Base-by-base conservation (phyloP, 495 filamentous ascomycete species). In the Tuber microsphaerosporum region DNA sequence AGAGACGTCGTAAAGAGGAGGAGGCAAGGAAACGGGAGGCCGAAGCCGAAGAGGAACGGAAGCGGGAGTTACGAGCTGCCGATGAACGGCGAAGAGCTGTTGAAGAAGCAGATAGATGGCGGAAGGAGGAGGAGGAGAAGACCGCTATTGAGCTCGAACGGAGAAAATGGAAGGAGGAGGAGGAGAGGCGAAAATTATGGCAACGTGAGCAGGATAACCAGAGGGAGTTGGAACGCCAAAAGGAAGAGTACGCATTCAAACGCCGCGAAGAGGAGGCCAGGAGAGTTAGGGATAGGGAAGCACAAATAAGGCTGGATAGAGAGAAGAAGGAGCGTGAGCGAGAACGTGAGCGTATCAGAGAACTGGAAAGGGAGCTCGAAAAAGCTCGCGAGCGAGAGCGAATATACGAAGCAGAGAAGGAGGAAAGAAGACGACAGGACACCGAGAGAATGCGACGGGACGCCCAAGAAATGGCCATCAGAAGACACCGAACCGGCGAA, bases 361-460 rank as follows among this genome's bases (percentile, higher is more conserved):
- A 97, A 80, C 87, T 98, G 16, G 95, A 97, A 83, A 87, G 89
- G 42, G 92, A 98, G 83, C 87, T 99, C 2, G 92, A 93, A 81
- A 86, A 89, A 76, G 95, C 95, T 4, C 91, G 94, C 76, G 90
- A 94, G 77, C 90, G 95, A 16, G 95, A 99, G 81, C 87, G 87
- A 56, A 87, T 93, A 81, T 99, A 97, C 80, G 88, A 97, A 83
- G 87, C 86, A 61, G 93, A 94, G 82, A 89, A 94, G 69, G 90
- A 94, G 82, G 89, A 87, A 51, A 88, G 88, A 31, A 80, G 82
- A 20, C 81, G 79, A 71, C 70, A 82, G 76, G 84, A 76, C 75
- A 87, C 83, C 56, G 84, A 87, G 43, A 87, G 87, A 14, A 84
- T 85, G 85, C 81, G 87, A 84, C 83, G 87, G 83, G 87, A 88